Conservation (phyloP, 192 early-diverging fungal genomes). For the Coemansia umbellata region DNA sequence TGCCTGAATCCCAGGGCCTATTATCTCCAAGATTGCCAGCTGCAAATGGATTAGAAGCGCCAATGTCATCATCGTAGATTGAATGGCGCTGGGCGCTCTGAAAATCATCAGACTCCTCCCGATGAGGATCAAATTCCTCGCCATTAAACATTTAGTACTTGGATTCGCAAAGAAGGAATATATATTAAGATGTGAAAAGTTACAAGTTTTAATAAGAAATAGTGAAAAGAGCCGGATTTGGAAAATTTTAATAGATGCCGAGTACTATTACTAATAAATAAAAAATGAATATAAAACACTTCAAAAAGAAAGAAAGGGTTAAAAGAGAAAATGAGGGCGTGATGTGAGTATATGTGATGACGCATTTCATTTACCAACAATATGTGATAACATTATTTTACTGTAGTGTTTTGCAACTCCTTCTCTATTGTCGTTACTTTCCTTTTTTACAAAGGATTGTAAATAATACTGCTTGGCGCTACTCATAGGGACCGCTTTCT, state of each 20-base stretch:
- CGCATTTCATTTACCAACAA: too few relatives aligned
- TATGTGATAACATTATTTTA: too few relatives aligned
- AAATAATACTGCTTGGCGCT: too few relatives aligned
- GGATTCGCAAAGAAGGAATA: background rate
- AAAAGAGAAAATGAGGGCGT: too few relatives aligned
- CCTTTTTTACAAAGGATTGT: too few relatives aligned
- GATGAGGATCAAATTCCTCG: conserved; percentile 45
- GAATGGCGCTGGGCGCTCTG: conserved; percentile 5
- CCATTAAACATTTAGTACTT: conserved; percentile 1
- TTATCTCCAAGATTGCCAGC: background rate
- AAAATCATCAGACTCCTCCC: conserved; percentile 6
- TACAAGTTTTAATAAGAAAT: background rate
- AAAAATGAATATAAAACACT: conserved; percentile 1
- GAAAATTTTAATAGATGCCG: too few relatives aligned
- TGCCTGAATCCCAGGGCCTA: conserved; percentile 4
- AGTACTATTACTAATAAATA: too few relatives aligned
- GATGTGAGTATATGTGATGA: too few relatives aligned
- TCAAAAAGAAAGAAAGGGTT: background rate
- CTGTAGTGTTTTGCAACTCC: too few relatives aligned
- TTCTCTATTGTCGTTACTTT: too few relatives aligned
- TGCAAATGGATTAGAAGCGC: conserved; percentile 27
- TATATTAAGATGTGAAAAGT: background rate
- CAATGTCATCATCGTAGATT: conserved; percentile 11
- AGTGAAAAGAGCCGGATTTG: too few relatives aligned
- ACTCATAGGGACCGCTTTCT: too few relatives aligned